Evolutionary conservation across 495 filamentous ascomycete genomes (phyloP).

Genomic region (Friedmanniomyces endolithicus): DNA sequence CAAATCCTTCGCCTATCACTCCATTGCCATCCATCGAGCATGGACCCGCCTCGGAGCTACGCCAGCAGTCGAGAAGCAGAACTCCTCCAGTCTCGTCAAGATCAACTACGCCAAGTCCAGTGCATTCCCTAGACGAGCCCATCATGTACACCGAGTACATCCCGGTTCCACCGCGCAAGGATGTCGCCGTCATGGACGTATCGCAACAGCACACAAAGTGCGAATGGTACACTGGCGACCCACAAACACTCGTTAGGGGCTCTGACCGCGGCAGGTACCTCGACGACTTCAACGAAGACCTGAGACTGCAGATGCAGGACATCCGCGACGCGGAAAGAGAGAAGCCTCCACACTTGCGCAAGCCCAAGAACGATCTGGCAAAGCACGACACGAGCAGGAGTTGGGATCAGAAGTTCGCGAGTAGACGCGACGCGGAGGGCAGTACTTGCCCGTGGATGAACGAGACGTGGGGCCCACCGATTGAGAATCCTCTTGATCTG

Average conservation of each 20-base stretch:
- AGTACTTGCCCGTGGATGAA: not conserved
- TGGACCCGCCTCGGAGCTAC: not conserved
- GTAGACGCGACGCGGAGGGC: not conserved
- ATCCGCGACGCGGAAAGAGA: not conserved
- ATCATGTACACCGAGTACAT: not conserved
- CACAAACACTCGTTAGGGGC: not conserved
- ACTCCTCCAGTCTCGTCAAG: not conserved
- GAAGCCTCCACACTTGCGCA: not conserved
- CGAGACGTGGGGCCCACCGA: not conserved
- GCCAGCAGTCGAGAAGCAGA: not conserved
- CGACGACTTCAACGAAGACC: not conserved
- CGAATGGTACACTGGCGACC: not conserved
- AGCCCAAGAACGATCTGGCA: not conserved
- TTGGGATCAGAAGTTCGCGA: not conserved
- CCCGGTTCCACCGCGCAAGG: not conserved
- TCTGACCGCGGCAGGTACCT: not conserved
- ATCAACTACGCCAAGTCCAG: not conserved
- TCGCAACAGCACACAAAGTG: not conserved
- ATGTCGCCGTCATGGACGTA: not conserved
- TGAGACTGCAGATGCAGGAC: not conserved
- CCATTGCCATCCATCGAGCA: not conserved
- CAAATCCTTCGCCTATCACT: not conserved
- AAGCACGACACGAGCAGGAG: not conserved
- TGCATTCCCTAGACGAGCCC: not conserved
- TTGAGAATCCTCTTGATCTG: not conserved